Base-by-base conservation (phyloP, 129 eudicot genomes). In the Calendula officinalis region DNA sequence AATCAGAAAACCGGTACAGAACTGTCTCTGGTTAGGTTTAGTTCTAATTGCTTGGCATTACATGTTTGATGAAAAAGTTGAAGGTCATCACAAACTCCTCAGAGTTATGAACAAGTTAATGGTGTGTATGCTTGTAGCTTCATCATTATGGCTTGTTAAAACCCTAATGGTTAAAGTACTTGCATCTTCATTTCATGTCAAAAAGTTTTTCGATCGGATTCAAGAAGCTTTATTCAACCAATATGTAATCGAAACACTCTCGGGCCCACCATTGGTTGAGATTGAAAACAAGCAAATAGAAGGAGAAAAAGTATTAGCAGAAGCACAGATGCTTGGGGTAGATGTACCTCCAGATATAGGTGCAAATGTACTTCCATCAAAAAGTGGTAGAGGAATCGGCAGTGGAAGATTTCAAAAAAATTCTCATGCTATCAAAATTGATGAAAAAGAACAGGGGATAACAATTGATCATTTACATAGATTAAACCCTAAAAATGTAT, bases 151-250 rank as follows among this genome's bases (percentile, higher is more conserved):
- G 95, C 67, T 91, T 32, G 78, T 84, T 0, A 91, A 91, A 68
- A 91, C 97, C 3, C 79, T 91, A 2, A 68, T 87, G 70, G 95
- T 91, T 52, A 91, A 91, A 70, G 97, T 91, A 8, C 83, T 84
- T 2, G 97, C 97, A 0, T 91, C 97, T 17, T 87, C 89, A 0
- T 90, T 90, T 73, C 95, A 90, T 15, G 97, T 90, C 33, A 90
- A 86, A 62, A 87, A 92, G 38, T 90, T 86, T 72, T 90, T 90
- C 59, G 97, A 90, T 52, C 76, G 97, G 14, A 84, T 90, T 57
- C 97, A 90, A 44, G 97, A 90, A 12, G 86, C 97, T 0, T 48
- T 90, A 56, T 90, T 86, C 54, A 86, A 90, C 56, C 97, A 90
- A 55, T 86, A 83, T 51, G 85, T 90, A 59, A 90, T 90, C 22